A percentile compares a stretch with the other conserved stretches of the same genome.
phyloP scores from a whole-genome alignment of 768 basidiomycete genomes.

The Russula sp. region DNA sequence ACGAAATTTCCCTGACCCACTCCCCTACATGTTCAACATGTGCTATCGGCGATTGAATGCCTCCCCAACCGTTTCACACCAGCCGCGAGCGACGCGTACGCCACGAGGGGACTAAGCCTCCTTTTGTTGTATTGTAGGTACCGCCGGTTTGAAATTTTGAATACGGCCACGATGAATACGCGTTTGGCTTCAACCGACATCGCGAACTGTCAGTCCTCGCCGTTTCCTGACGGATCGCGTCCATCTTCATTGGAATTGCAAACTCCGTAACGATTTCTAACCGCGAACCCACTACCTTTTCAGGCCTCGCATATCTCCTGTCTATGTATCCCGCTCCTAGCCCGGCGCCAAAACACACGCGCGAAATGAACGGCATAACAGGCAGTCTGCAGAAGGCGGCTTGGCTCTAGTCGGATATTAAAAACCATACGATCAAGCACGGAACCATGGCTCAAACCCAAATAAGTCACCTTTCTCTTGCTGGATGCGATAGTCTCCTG shows the following conservation, averaged over 20 bases:
- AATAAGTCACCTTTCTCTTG: conserved; percentile 36
- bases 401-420: conserved; percentile 20
- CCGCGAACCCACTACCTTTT: conserved; percentile 5
- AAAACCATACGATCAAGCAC: conserved; percentile 10
- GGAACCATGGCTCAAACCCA: conserved; percentile 13
- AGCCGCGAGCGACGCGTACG: conserved; percentile 13
- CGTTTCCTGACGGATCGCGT: conserved; percentile 16
- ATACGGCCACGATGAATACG: conserved; percentile 12
- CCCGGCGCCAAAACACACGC: conserved; percentile 13
- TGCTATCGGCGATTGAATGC: conserved; percentile 17
- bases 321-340: conserved; percentile 5
- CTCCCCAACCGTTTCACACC: conserved; percentile 18
- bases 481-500: conserved; percentile 38
- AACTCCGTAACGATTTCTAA: conserved; percentile 17
- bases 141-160: conserved; percentile 21
- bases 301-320: conserved; percentile 1
- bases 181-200: conserved; percentile 20
- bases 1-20: conserved; percentile 14
- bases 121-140: conserved; percentile 10
- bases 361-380: conserved; percentile 20
- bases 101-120: conserved; percentile 21
- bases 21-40: conserved; percentile 6
- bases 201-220: conserved; percentile 14
- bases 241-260: conserved; percentile 7
- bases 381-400: conserved; percentile 23